phyloP scores from a whole-genome alignment of 2,329 filamentous ascomycete species.

The Colletotrichum nymphaeae region DNA sequence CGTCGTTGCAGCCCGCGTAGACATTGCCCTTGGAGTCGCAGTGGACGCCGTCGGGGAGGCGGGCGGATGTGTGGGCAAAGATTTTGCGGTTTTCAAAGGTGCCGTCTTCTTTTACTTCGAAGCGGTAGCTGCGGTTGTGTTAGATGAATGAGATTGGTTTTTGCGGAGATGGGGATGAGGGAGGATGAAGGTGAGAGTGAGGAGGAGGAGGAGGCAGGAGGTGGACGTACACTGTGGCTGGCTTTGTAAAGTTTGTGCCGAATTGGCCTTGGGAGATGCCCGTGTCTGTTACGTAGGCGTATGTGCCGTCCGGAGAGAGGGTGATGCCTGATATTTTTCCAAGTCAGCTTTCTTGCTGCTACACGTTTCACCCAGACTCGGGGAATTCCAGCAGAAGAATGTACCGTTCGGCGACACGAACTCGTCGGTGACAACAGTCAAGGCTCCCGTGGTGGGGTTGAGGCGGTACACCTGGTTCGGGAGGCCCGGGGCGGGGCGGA shows the following conservation, averaged over 20 bases:
- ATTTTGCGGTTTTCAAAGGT: slow-evolving; percentile 60
- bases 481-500: slow-evolving; percentile 63
- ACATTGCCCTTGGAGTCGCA: slow-evolving; percentile 66
- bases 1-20: slow-evolving; percentile 61
- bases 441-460: slow-evolving; percentile 59
- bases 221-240: slow-evolving; percentile 59
- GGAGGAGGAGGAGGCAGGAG: no score
- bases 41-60: slow-evolving; percentile 71
- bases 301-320: slow-evolving; percentile 64
- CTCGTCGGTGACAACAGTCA: slow-evolving; percentile 68
- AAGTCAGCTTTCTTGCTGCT: no score
- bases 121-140: slow-evolving; percentile 53
- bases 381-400: neutral
- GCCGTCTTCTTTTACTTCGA: slow-evolving; percentile 56
- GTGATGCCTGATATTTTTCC: slow-evolving; percentile 55
- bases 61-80: slow-evolving; percentile 66
- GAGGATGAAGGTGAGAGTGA: no score
- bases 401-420: slow-evolving; percentile 64
- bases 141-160: slow-evolving; percentile 41
- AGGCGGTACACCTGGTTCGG: slow-evolving; percentile 70
- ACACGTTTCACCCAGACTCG: no score
- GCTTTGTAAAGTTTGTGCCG: slow-evolving; percentile 53
- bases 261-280: slow-evolving; percentile 59
- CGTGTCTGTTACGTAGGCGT: slow-evolving; percentile 68
- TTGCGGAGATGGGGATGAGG: no score